Conservation (phyloP, 352 stramenopile genomes). For the Pythium sp. region DNA sequence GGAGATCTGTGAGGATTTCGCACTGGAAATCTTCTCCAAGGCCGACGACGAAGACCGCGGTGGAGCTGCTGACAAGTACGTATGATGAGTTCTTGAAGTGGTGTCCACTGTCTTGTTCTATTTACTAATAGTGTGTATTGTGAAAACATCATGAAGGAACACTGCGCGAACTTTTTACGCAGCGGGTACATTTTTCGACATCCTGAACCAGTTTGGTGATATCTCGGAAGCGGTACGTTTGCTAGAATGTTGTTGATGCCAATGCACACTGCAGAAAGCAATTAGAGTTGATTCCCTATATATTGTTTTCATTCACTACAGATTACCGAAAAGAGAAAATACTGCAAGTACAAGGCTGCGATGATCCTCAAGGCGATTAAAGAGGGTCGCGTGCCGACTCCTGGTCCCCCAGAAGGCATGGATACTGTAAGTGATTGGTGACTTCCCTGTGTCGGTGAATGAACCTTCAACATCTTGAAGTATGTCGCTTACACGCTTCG, state of each 20-base stretch:
- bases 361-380: constrained; percentile 96
- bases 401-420: constrained; percentile 69
- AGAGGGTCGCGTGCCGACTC: constrained; percentile 79
- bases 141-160: constrained; percentile 38
- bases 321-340: constrained; percentile 88
- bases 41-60: constrained; percentile 93
- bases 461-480: not conserved
- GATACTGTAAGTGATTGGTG: constrained; percentile 25
- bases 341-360: constrained; percentile 95
- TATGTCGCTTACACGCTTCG: not conserved
- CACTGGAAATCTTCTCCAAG: constrained; percentile 92
- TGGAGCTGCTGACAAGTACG: constrained; percentile 86
- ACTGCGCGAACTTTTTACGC: constrained; percentile 97
- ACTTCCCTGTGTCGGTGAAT: not conserved
- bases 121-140: not conserved
- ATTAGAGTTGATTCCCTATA: not conserved
- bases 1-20: constrained; percentile 88
- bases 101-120: not conserved
- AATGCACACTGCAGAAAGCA: not conserved
- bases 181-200: constrained; percentile 95
- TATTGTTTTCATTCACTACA: constrained; percentile 13
- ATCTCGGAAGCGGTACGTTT: constrained; percentile 67
- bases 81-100: not conserved
- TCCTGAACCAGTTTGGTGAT: constrained; percentile 94
- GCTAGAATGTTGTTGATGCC: not conserved